These are phyloP conservation scores for Cavenderia fasciculata DNA, from an alignment of 78 protist genomes.

Conservation along the genomic window DNA sequence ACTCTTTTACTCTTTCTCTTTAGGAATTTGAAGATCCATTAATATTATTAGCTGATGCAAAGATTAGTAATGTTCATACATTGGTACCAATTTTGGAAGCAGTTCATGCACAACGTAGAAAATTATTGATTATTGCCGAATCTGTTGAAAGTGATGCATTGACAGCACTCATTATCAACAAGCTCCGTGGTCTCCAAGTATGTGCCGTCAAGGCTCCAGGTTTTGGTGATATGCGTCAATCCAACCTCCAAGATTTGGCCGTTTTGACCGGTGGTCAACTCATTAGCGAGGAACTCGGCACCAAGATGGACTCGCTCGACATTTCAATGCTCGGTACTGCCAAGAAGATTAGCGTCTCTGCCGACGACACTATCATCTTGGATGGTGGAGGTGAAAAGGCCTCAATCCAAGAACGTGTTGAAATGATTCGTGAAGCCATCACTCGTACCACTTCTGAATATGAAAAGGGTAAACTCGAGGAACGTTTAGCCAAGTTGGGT, in stretches of 20 bases:
- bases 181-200: slow-evolving; percentile 91
- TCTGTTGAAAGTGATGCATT: slow-evolving; percentile 97
- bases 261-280: slow-evolving; percentile 95
- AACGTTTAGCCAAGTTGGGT: slow-evolving; percentile 97
- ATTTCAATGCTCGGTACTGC: slow-evolving; percentile 89
- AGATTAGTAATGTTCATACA: slow-evolving; percentile 85
- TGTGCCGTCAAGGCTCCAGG: slow-evolving; percentile 99
- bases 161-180: slow-evolving; percentile 95
- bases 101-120: slow-evolving; percentile 53
- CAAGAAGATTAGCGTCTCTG: slow-evolving; percentile 88
- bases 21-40: slow-evolving; percentile 92
- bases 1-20: background rate
- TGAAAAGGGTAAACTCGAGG: slow-evolving; percentile 94
- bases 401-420: slow-evolving; percentile 92
- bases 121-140: slow-evolving; percentile 97
- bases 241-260: slow-evolving; percentile 97
- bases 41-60: slow-evolving; percentile 84
- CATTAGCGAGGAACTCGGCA: slow-evolving; percentile 83
- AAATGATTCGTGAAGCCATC: slow-evolving; percentile 87
- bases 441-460: slow-evolving; percentile 87
- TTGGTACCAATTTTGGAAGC: slow-evolving; percentile 94
- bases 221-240: slow-evolving; percentile 98
- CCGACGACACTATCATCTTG: slow-evolving; percentile 95
- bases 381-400: slow-evolving; percentile 95
- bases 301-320: slow-evolving; percentile 77